Percentiles rank a stretch among this genome's conserved stretches.
phyloP scores from a whole-genome alignment of 768 basidiomycete genomes.

The Russula foetens region DNA sequence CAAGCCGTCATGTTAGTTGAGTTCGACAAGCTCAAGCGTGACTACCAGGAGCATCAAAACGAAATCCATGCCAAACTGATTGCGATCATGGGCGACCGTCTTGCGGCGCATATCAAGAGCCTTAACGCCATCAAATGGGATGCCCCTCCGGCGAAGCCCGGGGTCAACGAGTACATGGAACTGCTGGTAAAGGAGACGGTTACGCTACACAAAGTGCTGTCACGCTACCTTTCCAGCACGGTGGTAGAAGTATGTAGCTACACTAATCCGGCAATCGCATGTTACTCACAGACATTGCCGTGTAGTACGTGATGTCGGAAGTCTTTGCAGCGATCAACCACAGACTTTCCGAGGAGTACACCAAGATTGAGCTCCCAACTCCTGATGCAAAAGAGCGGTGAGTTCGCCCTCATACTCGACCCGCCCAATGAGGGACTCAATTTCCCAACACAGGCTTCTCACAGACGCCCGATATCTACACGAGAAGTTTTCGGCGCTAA shows the following conservation, averaged over 20 bases:
- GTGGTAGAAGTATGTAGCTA: constrained; percentile 70
- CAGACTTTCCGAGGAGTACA: constrained; percentile 81
- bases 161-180: constrained; percentile 86
- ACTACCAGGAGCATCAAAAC: constrained; percentile 98
- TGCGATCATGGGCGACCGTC: constrained; percentile 95
- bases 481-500: constrained; percentile 64
- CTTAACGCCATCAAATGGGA: constrained; percentile 80
- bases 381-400: constrained; percentile 83
- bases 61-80: constrained; percentile 98
- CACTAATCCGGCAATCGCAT: background rate
- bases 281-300: background rate
- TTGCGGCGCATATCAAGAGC: constrained; percentile 76
- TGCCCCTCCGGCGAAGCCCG: constrained; percentile 47
- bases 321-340: constrained; percentile 92
- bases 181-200: constrained; percentile 90
- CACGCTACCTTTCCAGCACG: constrained; percentile 71
- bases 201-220: constrained; percentile 91
- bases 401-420: constrained; percentile 21
- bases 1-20: constrained; percentile 96
- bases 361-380: constrained; percentile 70
- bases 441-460: constrained; percentile 47
- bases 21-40: constrained; percentile 98
- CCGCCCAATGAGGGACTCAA: background rate
- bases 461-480: constrained; percentile 73
- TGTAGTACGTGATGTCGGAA: constrained; percentile 86